A percentile compares a stretch with the other conserved stretches of the same genome.
Conservation (phyloP, 2,329 filamentous ascomycete genomes). For the Alternaria brassicae region DNA sequence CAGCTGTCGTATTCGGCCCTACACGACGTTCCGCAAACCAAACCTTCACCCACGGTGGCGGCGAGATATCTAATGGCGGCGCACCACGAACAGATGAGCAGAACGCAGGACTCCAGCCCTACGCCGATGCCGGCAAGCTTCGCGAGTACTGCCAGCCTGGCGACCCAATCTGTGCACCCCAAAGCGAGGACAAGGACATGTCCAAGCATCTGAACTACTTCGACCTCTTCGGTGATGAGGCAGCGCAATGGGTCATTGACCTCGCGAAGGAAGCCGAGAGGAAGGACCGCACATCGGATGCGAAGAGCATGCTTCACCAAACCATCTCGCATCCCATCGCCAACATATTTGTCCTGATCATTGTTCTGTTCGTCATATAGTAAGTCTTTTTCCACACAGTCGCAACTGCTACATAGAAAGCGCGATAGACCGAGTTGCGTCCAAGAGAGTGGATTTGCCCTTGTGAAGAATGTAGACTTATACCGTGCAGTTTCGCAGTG, state of each 20-base stretch:
- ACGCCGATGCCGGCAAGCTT: conserved; percentile 56
- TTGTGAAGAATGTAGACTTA: conserved; percentile 23
- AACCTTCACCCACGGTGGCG: conserved; percentile 31
- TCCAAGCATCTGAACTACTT: conserved; percentile 67
- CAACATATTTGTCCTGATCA: conserved; percentile 31
- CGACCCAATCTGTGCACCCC: conserved; percentile 68
- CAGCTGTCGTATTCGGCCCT: conserved; percentile 33
- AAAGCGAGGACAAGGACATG: conserved; percentile 55
- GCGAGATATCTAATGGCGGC: conserved; percentile 29
- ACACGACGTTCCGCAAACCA: conserved; percentile 37
- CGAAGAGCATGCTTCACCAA: conserved; percentile 26
- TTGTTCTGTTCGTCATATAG: conserved; percentile 29
- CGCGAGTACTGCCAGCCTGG: conserved; percentile 68
- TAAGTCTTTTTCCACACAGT: conserved; percentile 24
- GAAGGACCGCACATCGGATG: conserved; percentile 17
- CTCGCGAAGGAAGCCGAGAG: conserved; percentile 26
- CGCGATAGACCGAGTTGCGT: conserved; percentile 9
- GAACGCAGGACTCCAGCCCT: conserved; percentile 32
- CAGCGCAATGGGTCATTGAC: conserved; percentile 31
- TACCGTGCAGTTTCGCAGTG: conserved; percentile 28
- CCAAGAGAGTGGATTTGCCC: neutral
- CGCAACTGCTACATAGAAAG: conserved; percentile 1
- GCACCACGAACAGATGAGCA: conserved; percentile 31
- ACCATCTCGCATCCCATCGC: conserved; percentile 33
- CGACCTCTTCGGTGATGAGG: conserved; percentile 32